phyloP scores from a whole-genome alignment of 441 rosid species.

The Mallotus japonicus region DNA sequence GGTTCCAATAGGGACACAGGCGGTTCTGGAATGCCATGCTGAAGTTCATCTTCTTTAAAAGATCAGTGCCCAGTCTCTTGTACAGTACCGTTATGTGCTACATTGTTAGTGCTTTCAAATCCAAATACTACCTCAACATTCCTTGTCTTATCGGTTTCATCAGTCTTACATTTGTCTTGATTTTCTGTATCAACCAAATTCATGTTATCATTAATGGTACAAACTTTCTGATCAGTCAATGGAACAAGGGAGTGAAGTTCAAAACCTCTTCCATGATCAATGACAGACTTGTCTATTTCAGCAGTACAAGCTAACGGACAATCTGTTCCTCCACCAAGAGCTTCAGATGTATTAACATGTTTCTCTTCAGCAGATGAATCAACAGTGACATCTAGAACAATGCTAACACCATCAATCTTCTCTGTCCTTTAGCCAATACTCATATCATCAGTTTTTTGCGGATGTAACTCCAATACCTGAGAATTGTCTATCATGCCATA shows the following conservation, averaged over 20 bases:
- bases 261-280: constrained; percentile 33
- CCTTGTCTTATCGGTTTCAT: constrained; percentile 20
- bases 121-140: constrained; percentile 30
- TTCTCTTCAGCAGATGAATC: constrained; percentile 26
- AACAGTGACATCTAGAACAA: constrained; percentile 32
- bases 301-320: constrained; percentile 21
- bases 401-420: constrained; percentile 28
- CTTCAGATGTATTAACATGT: constrained; percentile 24
- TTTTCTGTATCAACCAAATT: constrained; percentile 21
- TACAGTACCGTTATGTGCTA: constrained; percentile 14
- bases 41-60: constrained; percentile 25
- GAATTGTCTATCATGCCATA: constrained; percentile 29
- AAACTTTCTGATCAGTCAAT: constrained; percentile 15
- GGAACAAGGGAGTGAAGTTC: constrained; percentile 19
- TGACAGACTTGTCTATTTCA: constrained; percentile 26
- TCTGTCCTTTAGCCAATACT: constrained; percentile 27
- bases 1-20: constrained; percentile 26
- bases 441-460: constrained; percentile 26
- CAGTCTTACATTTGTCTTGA: constrained; percentile 20
- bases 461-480: constrained; percentile 30
- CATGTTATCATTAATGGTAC: constrained; percentile 22
- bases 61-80: constrained; percentile 21
- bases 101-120: constrained; percentile 22
- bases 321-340: constrained; percentile 25
- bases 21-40: constrained; percentile 27